These are phyloP conservation scores for Ciborinia camelliae DNA, from an alignment of 2,329 filamentous ascomycete genomes.

Conservation along the genomic window DNA sequence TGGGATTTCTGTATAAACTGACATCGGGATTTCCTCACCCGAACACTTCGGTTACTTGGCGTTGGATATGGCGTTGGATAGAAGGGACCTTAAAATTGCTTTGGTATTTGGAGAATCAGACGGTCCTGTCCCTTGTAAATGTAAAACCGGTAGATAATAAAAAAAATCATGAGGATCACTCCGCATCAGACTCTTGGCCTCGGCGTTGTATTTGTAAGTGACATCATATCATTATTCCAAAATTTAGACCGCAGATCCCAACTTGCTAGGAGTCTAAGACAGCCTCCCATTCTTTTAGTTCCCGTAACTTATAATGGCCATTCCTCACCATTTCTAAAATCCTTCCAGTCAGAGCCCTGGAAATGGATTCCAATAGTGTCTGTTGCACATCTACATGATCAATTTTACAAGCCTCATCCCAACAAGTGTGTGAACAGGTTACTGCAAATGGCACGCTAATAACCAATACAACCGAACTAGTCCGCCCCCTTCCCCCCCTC, in stretches of 20 bases:
- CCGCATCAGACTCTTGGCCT: neutral
- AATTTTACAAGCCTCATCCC: neutral
- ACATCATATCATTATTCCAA: neutral
- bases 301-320: neutral
- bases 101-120: too few species aligned
- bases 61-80: neutral
- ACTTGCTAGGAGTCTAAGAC: neutral
- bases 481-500: too few species aligned
- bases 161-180: neutral
- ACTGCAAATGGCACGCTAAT: neutral
- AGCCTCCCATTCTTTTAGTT: neutral
- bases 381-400: neutral
- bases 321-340: neutral
- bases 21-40: neutral
- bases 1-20: neutral
- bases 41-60: neutral
- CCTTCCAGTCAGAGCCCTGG: neutral
- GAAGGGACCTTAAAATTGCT: neutral
- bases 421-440: neutral
- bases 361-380: neutral
- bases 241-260: neutral
- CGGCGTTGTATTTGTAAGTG: neutral
- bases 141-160: neutral
- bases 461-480: neutral
- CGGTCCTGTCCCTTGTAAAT: neutral